Base-by-base conservation (phyloP, 805 yeast species). In the Candida coquimbonensis region DNA sequence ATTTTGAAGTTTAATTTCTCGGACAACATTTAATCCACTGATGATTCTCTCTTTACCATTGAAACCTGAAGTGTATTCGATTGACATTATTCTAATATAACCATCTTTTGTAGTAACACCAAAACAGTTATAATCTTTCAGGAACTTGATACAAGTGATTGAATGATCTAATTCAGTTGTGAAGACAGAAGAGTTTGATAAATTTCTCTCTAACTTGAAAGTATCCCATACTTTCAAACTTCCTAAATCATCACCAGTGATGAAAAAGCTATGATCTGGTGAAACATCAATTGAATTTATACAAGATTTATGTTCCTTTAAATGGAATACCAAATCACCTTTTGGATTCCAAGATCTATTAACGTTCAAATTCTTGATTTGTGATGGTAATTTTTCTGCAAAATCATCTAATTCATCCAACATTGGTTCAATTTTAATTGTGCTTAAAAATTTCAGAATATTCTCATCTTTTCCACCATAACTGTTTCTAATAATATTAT, bases 221-320 rank as follows among this genome's bases (percentile, higher is more conserved):
- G 81, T 63, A 57, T 87, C 95, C 97, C 97, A 93, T 0, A 91
- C 63, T 51, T 79, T 83, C 36, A 93, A 56, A 2, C 67, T 58
- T 0, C 97, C 96, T 27, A 75, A 74, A 40, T 81, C 84, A 8
- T 93, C 87, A 2, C 89, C 96, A 2, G 93, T 81, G 3, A 88
- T 66, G 51, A 91, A 80, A 51, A 77, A 83, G 24, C 75, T 75
- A 14, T 78, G 73, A 27, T 83, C 80, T 0, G 83, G 80, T 6
- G 86, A 73, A 0, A 77, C 74, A 1, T 72, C 76, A 9, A 88
- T 58, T 26, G 81, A 65, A 21, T 72, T 78, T n/a, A 89, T 68
- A 3, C 78, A 56, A 42, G 77, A 69, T n/a, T 66, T 66, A 55
- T 83, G 88, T 38, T 84, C 87, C 36, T 76, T 69, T 40, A 87